These are phyloP conservation scores for Heimioporus sp. DNA, from an alignment of 768 basidiomycete species.

Conservation along the genomic window DNA sequence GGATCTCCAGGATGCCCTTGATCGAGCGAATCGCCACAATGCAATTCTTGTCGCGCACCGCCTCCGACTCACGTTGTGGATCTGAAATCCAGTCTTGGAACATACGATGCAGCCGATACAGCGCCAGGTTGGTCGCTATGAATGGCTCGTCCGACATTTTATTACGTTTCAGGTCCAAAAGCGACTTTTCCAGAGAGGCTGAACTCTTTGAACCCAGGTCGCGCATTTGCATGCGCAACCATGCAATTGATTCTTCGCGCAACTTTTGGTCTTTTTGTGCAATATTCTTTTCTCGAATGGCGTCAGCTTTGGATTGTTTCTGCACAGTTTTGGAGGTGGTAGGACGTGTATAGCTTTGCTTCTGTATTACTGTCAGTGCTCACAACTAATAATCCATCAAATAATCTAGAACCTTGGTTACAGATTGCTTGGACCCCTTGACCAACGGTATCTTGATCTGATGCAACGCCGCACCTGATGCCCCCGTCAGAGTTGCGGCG, in stretches of 20 bases:
- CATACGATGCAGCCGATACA: constrained; percentile 54
- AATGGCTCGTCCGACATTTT: constrained; percentile 40
- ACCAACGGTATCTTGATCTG: constrained; percentile 52
- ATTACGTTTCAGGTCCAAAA: constrained; percentile 45
- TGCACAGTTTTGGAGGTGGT: constrained; percentile 27
- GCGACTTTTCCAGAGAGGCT: constrained; percentile 24
- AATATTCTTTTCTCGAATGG: constrained; percentile 43
- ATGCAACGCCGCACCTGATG: constrained; percentile 50
- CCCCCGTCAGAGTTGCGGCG: constrained; percentile 64
- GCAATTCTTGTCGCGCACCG: constrained; percentile 44
- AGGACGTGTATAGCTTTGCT: constrained; percentile 11
- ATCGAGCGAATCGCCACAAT: constrained; percentile 48
- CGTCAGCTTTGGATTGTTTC: constrained; percentile 36
- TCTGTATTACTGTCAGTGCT: background rate
- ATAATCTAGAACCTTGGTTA: constrained; percentile 11
- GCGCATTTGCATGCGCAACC: constrained; percentile 54
- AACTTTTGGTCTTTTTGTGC: constrained; percentile 44
- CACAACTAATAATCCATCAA: too few species aligned
- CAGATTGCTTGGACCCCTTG: constrained; percentile 15
- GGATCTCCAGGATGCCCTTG: constrained; percentile 41
- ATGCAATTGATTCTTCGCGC: constrained; percentile 39
- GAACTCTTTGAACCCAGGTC: constrained; percentile 24
- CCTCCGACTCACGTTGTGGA: constrained; percentile 32
- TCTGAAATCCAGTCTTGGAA: constrained; percentile 53
- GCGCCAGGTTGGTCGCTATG: constrained; percentile 48